Evolutionary conservation across 1,139 yeast genomes (phyloP), one percentile per base, ranked within the genome.

Genomic region (Scheffersomyces segobiensis): DNA sequence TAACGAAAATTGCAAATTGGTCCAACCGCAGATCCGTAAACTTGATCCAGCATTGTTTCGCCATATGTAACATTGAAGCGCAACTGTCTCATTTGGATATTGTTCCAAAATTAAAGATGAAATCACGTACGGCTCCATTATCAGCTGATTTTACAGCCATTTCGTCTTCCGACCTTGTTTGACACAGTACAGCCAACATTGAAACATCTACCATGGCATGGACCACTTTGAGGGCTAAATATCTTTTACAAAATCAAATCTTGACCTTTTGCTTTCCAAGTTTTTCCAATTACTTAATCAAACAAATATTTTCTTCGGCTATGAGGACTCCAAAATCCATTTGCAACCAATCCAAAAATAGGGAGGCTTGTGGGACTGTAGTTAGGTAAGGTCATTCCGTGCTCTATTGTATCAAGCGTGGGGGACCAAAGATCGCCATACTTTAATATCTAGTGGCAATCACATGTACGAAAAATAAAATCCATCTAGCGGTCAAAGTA

Each of bases 71-170:
- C 42, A 12, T 32, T 32, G 17, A 14, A 32, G 42, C 42, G 42
- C 42, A 32, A 32, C 17, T 32, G 12, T 7, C 42, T 14, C 42
- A 32, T 32, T 32, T 7, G 42, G 42, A 32, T 17, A 32, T 32
- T 32, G 42, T 32, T 32, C 42, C 42, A 32, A 3, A 17, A 32
- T 32, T 32, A 48, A 48, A 48, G 50, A 48, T 48, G 50, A 48
- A 48, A 48, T 48, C 50, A 14, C 50, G 50, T 48, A 48, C 50
- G 50, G 50, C 50, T 48, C 50, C 50, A 48, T 48, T 48, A n/a
- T 48, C 18, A 24, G 50, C 19, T 20, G 42, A 32, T 32, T 32
- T 32, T 32, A 14, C 42, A 7, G 3, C 14, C 42, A 32, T 12
- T 32, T 32, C 42, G 14, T 32, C 42, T 32, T 32, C 42, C 12